phyloP scores from a whole-genome alignment of 345 rosid species.

The Turritis glabra region DNA sequence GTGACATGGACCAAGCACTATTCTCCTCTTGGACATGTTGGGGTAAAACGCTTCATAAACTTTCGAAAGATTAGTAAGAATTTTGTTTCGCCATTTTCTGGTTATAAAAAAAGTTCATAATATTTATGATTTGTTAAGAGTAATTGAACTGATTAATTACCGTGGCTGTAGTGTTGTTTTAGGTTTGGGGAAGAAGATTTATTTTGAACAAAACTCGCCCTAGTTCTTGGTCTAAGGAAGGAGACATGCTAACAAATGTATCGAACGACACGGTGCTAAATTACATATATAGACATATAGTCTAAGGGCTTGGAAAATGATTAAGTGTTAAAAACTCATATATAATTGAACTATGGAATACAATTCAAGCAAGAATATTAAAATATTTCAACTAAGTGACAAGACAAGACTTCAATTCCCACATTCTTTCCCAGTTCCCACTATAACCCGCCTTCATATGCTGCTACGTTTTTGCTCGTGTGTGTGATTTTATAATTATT shows the following conservation, averaged over 20 bases:
- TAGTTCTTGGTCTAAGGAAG: not conserved
- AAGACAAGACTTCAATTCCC: conserved; percentile 25
- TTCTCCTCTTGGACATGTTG: not conserved
- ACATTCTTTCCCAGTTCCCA: conserved; percentile 21
- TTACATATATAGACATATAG: too few relatives aligned
- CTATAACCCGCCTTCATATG: conserved; percentile 7
- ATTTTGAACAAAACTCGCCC: not conserved
- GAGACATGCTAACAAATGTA: not conserved
- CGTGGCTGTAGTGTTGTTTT: not conserved
- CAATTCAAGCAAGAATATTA: conserved; percentile 15
- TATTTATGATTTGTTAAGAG: too few relatives aligned
- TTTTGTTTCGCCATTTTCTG: too few relatives aligned
- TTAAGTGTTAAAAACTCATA: not conserved
- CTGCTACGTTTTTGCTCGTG: conserved; percentile 31
- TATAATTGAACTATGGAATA: not conserved
- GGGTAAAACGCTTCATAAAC: too few relatives aligned
- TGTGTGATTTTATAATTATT: conserved; percentile 3
- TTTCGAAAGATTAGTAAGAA: too few relatives aligned
- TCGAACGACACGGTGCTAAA: not conserved
- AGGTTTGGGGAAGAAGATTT: not conserved
- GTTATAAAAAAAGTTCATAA: too few relatives aligned
- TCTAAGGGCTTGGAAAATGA: not conserved
- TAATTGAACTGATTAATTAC: too few relatives aligned
- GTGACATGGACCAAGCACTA: conserved; percentile 2
- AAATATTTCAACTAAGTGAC: conserved; percentile 20